Conservation (phyloP, 352 stramenopile genomes). For the Saprolegnia parasitica region DNA sequence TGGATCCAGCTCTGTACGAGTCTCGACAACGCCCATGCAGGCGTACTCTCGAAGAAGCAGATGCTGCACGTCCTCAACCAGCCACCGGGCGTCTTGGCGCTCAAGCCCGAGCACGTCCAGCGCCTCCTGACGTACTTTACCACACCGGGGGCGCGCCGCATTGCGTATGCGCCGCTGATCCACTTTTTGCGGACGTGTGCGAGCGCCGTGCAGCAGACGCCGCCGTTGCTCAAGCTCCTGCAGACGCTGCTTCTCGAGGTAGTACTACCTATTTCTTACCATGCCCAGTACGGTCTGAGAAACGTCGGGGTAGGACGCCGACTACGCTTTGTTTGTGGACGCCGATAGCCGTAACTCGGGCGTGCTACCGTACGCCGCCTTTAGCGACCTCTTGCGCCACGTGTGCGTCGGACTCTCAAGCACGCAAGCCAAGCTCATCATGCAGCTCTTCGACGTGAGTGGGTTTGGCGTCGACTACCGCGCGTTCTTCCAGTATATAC, state of each 20-base stretch:
- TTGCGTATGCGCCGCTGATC: slow-evolving; percentile 16
- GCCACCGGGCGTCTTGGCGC: background rate
- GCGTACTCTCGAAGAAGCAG: slow-evolving; percentile 8
- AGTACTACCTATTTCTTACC: background rate
- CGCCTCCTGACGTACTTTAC: background rate
- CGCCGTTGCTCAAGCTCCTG: slow-evolving; percentile 14
- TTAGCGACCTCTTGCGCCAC: background rate
- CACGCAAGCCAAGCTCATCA: slow-evolving; percentile 5
- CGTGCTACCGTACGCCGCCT: background rate
- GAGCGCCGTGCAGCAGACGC: background rate
- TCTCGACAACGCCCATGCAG: background rate
- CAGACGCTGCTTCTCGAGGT: slow-evolving; percentile 16
- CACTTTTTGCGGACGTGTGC: slow-evolving; percentile 4
- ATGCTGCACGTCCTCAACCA: slow-evolving; percentile 10
- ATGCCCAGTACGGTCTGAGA: background rate
- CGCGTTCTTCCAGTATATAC: slow-evolving; percentile 14
- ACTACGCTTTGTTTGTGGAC: background rate
- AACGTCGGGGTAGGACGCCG: slow-evolving; percentile 8
- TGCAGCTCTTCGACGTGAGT: slow-evolving; percentile 21
- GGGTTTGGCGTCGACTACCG: slow-evolving; percentile 20
- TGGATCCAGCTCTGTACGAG: background rate
- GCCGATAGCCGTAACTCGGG: background rate
- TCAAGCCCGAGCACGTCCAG: background rate
- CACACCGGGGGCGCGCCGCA: background rate
- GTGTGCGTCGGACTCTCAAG: background rate